Base-by-base conservation (phyloP, 78 protist genomes). In the Polysphondylium violaceum region DNA sequence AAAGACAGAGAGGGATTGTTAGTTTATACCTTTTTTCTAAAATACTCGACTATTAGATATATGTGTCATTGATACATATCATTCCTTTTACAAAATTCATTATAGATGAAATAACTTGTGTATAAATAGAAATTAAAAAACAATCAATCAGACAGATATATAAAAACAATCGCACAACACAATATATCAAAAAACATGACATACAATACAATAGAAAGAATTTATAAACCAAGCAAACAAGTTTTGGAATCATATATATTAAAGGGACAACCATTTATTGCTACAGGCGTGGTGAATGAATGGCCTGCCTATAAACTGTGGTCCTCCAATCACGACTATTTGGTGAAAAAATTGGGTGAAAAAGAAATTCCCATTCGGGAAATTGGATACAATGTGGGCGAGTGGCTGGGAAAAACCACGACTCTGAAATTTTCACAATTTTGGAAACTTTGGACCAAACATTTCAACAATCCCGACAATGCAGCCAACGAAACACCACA, bases 341-440 rank as follows among this genome's bases (percentile, higher is more conserved):
- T n/a, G n/a, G n/a, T n/a, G n/a, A 59, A 36, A 17, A 27, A 72
- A 61, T 36, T 75, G 0, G 53, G 74, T 35, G 76, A 63, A 16
- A 44, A 21, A 60, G 68, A 64, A 25, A 64, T 71, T 68, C 83
- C 86, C 29, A 59, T 67, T 2, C 36, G 77, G 47, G 93, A 72
- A 47, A 44, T 68, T 23, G 77, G 67, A n/a, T 0, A 60, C 29
- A 38, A 74, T 29, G 86, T 68, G n/a, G 93, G 86, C 31, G 93
- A 87, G 60, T 87, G 93, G 93, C 19, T 87, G 17, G 93, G 93
- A 17, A 77, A 87, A 44, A 72, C 86, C 16, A 60, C 67, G 8
- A 19, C 60, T 7, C 16, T 87, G 17, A 33, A 44, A 23, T 72
- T 87, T 25, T 51, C 60, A 71, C 12, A 12, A 43, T 86, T 86